Conservation (phyloP, 2,329 filamentous ascomycete species). For the Blumeria hordei region DNA sequence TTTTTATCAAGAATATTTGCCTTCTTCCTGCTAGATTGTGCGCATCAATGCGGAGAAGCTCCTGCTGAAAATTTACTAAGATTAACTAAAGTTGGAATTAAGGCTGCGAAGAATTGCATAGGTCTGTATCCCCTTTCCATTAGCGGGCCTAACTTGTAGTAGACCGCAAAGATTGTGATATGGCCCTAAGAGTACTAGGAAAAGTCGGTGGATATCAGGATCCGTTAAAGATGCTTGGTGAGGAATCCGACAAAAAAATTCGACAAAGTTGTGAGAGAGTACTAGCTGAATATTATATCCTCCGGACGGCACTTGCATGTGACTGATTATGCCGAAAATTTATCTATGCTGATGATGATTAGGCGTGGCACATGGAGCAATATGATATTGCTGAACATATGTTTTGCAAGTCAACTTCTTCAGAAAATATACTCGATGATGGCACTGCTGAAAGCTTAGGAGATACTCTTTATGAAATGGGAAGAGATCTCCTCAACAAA, state of each 20-base stretch:
- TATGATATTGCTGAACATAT: slow-evolving; percentile 59
- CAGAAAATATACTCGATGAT: slow-evolving; percentile 20
- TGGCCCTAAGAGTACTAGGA: slow-evolving; percentile 37
- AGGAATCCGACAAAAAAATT: slow-evolving; percentile 7
- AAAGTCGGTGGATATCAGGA: slow-evolving; percentile 34
- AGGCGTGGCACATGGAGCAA: slow-evolving; percentile 54
- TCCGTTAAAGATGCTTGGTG: slow-evolving; percentile 15
- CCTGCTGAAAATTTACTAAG: slow-evolving; percentile 23
- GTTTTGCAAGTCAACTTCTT: slow-evolving; percentile 33
- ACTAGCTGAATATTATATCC: slow-evolving; percentile 14
- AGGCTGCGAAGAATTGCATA: slow-evolving; percentile 37
- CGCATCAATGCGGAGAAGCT: slow-evolving; percentile 17
- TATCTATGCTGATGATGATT: slow-evolving; percentile 3
- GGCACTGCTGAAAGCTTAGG: slow-evolving; percentile 33
- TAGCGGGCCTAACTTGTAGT: slow-evolving; percentile 1
- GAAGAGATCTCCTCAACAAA: slow-evolving; percentile 29
- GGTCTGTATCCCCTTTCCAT: slow-evolving; percentile 18
- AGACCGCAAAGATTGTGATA: slow-evolving; percentile 23
- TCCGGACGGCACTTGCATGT: slow-evolving; percentile 28
- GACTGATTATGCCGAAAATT: background rate
- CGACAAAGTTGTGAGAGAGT: slow-evolving; percentile 13
- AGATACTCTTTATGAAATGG: slow-evolving; percentile 49
- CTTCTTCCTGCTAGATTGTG: slow-evolving; percentile 14
- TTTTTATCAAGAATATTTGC: slow-evolving; percentile 4
- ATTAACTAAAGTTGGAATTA: slow-evolving; percentile 42